Base-by-base conservation (phyloP, 169 alveolate species). In the Eimeria acervulina region DNA sequence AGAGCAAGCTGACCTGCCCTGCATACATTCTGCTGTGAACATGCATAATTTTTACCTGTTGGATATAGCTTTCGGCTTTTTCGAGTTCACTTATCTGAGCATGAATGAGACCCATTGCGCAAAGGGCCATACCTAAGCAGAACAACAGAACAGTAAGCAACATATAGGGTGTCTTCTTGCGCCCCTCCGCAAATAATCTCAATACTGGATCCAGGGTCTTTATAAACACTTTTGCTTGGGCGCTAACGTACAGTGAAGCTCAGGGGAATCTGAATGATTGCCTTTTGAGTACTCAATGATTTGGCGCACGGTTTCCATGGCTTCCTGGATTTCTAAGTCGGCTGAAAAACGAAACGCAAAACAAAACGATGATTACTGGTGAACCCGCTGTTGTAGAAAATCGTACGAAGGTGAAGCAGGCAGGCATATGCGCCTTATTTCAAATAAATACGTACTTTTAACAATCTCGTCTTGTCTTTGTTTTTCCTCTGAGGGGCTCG, bases 311-410 rank as follows among this genome's bases (percentile, higher is more conserved):
- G 44, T 91, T 55, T 76, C 91, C n/a, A 59, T 76, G 42, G 90
- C 95, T 76, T 91, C 95, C 13, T 76, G 91, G 38, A 91, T 38
- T 31, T 91, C 95, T 15, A 91, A 15, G 13, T 76, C 91, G 10
- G 74, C 95, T 91, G 91, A n/a, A 31, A 26, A 52, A 96, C 96
- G 91, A 90, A 88, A 90, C 92, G 84, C 80, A 94, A 89, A 88
- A 94, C 17, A 7, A 92, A 94, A 28, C 95, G 96, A 13, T 95
- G 96, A 0, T 21, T 6, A 23, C 28, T 28, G 40, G 0, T 28
- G 40, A 0, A 44, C 44, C 81, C 28, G 47, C 47, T 6, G 44
- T 31, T 28, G 17, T 13, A 31, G 23, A 7, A 36, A 13, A 70
- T 7, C 44, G 47, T 70, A 26, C 47, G 74, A 6, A 7, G 33